A percentile compares a stretch with the other conserved stretches of the same genome.
phyloP scores from a whole-genome alignment of 1,284 basidiomycete genomes.

The Leccinum pseudoinsigne region DNA sequence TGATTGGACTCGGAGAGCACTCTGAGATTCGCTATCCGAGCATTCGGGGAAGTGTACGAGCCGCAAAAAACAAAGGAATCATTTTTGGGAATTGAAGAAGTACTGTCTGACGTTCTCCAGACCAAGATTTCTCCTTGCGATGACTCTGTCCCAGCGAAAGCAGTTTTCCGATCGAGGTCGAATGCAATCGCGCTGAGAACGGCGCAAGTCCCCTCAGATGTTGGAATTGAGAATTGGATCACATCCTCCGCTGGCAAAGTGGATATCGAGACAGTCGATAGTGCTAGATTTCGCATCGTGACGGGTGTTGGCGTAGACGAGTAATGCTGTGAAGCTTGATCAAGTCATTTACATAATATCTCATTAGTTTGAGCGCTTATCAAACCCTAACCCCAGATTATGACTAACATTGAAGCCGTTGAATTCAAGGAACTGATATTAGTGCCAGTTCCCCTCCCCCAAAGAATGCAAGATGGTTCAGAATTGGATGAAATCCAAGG shows the following conservation, averaged over 20 bases:
- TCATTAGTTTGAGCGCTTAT: no score
- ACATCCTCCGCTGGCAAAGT: slow-evolving; percentile 28
- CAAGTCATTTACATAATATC: no score
- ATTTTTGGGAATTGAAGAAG: slow-evolving; percentile 14
- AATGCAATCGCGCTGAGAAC: slow-evolving; percentile 50
- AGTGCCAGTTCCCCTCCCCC: no score
- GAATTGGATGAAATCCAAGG: no score
- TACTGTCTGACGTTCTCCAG: slow-evolving; percentile 45
- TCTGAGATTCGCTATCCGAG: slow-evolving; percentile 60
- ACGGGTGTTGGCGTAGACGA: no score
- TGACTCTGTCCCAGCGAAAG: slow-evolving; percentile 66
- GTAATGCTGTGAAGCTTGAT: no score
- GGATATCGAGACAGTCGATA: slow-evolving; percentile 22
- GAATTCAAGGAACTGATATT: no score
- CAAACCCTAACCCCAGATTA: no score
- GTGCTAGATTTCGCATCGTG: slow-evolving; percentile 33
- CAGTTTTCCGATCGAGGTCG: slow-evolving; percentile 66
- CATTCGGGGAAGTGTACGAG: slow-evolving; percentile 22
- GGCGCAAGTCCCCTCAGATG: slow-evolving; percentile 27
- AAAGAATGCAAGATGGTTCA: no score
- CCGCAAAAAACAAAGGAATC: slow-evolving; percentile 30
- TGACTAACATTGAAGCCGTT: no score
- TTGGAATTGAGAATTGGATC: slow-evolving; percentile 46
- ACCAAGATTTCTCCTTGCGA: slow-evolving; percentile 60
- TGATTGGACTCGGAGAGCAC: slow-evolving; percentile 67